A percentile compares a stretch with the other conserved stretches of the same genome.
phyloP scores from a whole-genome alignment of 208 protist genomes.

The Hexamita inflata region DNA sequence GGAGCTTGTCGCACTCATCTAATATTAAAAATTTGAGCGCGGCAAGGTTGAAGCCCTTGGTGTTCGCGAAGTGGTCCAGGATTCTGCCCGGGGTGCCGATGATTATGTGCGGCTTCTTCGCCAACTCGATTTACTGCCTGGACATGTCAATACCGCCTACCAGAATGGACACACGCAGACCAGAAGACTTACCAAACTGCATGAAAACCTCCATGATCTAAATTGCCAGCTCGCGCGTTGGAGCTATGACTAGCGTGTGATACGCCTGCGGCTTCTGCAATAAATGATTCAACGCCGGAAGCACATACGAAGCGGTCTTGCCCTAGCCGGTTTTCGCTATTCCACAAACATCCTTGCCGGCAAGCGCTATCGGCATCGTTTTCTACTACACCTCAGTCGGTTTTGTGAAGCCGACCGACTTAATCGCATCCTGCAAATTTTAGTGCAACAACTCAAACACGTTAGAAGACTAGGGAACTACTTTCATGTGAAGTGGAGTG shows the following conservation, averaged over 20 bases:
- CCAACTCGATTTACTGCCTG: background rate
- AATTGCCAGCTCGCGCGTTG: slow-evolving; percentile 36
- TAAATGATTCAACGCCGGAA: slow-evolving; percentile 60
- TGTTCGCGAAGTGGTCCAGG: slow-evolving; percentile 25
- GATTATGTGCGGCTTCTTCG: slow-evolving; percentile 24
- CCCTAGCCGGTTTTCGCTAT: slow-evolving; percentile 71
- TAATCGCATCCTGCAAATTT: background rate
- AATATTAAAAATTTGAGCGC: background rate
- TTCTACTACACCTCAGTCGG: slow-evolving; percentile 59
- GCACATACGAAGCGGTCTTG: slow-evolving; percentile 72
- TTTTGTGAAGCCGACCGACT: background rate
- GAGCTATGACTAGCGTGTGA: slow-evolving; percentile 22
- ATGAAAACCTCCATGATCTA: slow-evolving; percentile 26
- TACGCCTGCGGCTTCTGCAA: background rate
- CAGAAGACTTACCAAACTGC: background rate
- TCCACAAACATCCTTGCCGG: slow-evolving; percentile 58
- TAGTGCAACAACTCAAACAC: background rate
- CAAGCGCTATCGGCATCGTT: slow-evolving; percentile 55
- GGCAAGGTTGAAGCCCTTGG: background rate
- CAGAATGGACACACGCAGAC: background rate
- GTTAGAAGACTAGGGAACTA: too few species aligned
- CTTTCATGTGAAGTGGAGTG: too few species aligned
- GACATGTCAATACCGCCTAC: slow-evolving; percentile 27
- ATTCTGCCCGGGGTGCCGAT: slow-evolving; percentile 41
- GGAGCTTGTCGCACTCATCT: slow-evolving; percentile 9